These are phyloP conservation scores for Rhizoclosmatium sp. DNA, from an alignment of 192 early-diverging fungal genomes.

Conservation along the genomic window DNA sequence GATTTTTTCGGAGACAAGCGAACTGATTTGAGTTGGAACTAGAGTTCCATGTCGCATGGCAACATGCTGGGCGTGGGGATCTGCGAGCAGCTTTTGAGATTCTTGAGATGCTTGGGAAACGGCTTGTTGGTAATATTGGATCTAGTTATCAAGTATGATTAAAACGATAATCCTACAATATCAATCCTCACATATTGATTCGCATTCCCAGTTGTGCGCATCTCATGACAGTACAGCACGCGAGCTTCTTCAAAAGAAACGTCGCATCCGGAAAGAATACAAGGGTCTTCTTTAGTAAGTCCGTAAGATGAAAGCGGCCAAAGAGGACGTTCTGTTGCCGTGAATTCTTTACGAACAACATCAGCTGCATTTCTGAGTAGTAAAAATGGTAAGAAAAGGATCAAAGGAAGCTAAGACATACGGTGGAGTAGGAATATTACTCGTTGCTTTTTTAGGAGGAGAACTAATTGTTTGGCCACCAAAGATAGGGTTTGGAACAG, in stretches of 20 bases:
- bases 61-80: not conserved
- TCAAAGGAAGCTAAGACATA: not conserved
- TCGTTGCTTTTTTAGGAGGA: not conserved
- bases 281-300: constrained; percentile 21
- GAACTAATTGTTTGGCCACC: not conserved
- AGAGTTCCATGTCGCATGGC: not conserved
- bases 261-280: constrained; percentile 19
- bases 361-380: constrained; percentile 14
- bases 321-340: not conserved
- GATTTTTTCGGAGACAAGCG: constrained; percentile 7
- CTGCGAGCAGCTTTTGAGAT: not conserved
- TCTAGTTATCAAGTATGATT: not conserved
- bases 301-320: constrained; percentile 26
- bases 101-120: not conserved
- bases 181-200: not conserved
- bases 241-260: constrained; percentile 26
- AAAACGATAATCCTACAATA: not conserved
- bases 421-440: not conserved
- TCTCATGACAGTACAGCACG: not conserved
- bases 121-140: constrained; percentile 11
- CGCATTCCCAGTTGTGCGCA: not conserved
- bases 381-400: not conserved
- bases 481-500: not conserved
- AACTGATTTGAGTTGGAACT: not conserved
- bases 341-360: constrained; percentile 15